Percentiles rank a stretch among this genome's conserved stretches.
Evolutionary conservation across 2,329 filamentous ascomycete genomes (phyloP).

Genomic region (Emericellopsis atlantica): DNA sequence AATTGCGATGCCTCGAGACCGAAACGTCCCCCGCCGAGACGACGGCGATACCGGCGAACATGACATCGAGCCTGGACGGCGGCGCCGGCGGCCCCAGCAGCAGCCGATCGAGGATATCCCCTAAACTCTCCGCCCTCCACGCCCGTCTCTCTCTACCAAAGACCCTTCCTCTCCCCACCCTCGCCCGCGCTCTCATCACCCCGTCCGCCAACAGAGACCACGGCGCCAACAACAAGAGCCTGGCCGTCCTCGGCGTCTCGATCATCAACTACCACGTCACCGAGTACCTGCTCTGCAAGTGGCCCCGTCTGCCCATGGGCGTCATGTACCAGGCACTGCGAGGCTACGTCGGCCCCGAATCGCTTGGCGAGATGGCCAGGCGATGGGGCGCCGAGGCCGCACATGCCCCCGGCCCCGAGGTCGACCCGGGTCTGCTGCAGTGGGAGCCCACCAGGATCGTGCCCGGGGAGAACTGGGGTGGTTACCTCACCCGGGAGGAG

Average conservation of each 20-base stretch:
- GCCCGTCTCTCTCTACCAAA: constrained; percentile 73
- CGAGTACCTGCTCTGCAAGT: constrained; percentile 79
- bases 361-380: constrained; percentile 58
- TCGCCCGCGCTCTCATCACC: constrained; percentile 78
- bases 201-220: constrained; percentile 68
- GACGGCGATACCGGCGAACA: background rate
- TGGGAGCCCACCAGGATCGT: constrained; percentile 44
- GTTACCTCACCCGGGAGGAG: constrained; percentile 39
- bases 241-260: constrained; percentile 69
- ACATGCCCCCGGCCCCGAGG: constrained; percentile 78
- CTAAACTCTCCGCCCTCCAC: constrained; percentile 87
- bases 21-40: constrained; percentile 8
- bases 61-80: constrained; percentile 7
- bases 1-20: constrained; percentile 9
- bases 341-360: constrained; percentile 66
- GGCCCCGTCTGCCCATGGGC: constrained; percentile 80
- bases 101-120: constrained; percentile 54
- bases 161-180: constrained; percentile 72
- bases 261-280: constrained; percentile 80
- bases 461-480: constrained; percentile 26
- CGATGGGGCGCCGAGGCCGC: constrained; percentile 90
- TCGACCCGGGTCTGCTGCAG: constrained; percentile 83
- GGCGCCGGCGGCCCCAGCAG: constrained; percentile 54
- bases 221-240: constrained; percentile 77
- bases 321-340: constrained; percentile 78